Percentiles rank a stretch among this genome's conserved stretches.
These are phyloP conservation scores for Auriscalpium vulgare DNA, from an alignment of 768 basidiomycete species.

Conservation along the genomic window DNA sequence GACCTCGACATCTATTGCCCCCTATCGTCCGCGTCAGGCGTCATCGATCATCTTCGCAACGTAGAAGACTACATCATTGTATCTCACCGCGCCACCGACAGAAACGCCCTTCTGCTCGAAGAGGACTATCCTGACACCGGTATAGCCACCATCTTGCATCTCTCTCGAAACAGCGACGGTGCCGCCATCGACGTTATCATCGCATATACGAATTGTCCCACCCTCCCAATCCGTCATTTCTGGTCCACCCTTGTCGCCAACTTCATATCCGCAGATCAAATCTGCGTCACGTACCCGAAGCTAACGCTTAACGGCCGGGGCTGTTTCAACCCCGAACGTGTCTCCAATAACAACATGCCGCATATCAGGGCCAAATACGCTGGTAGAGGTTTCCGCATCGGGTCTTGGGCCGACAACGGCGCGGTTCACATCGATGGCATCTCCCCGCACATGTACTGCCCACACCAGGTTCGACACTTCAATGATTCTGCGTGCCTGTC, in stretches of 20 bases:
- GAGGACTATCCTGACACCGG: not conserved
- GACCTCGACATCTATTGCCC: not conserved
- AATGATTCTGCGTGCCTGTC: not conserved
- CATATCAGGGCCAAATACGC: not conserved
- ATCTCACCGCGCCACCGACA: not conserved
- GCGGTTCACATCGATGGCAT: not conserved
- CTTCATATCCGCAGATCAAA: not conserved
- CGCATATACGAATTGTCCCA: not conserved
- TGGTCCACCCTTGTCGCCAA: not conserved
- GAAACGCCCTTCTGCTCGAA: not conserved
- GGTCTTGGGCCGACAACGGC: not conserved
- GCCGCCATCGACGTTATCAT: not conserved
- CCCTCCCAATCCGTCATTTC: not conserved
- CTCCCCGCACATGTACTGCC: not conserved
- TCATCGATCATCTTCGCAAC: not conserved
- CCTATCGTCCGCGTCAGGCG: not conserved
- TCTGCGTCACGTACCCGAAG: not conserved
- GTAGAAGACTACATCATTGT: not conserved
- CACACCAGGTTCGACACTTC: not conserved
- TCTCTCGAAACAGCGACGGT: not conserved
- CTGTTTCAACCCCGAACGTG: not conserved
- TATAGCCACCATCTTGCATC: not conserved
- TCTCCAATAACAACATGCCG: not conserved
- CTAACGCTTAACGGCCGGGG: not conserved
- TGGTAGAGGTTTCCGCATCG: not conserved